Base-by-base conservation (phyloP, 352 stramenopile genomes). In the Phytophthora hibernalis region DNA sequence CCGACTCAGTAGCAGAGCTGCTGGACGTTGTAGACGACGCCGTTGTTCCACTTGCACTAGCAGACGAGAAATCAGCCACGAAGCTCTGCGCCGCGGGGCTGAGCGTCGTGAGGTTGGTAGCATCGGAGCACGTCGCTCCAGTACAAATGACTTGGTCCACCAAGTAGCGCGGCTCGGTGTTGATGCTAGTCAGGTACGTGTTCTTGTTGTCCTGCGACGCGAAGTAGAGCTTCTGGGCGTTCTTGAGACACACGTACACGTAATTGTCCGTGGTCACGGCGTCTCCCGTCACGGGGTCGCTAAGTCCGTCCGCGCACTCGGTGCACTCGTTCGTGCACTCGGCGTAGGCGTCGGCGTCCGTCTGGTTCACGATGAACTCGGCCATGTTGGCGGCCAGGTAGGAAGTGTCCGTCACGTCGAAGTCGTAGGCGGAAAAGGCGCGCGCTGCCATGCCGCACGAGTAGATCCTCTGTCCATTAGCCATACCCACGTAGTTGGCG, bases 181-280 rank as follows among this genome's bases (percentile, higher is more conserved):
- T 88, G 26, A 93, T 77, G 31, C 77, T 85, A 42, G 45, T 60
- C 10, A 92, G 58, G 71, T 93, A 95, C 61, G 74, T 50, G 48
- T 82, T 79, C 70, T 89, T 90, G 54, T 73, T 90, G 22, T 59
- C 64, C 51, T 90, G 74, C 20, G 85, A 92, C 26, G 82, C 77
- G 57, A 95, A 95, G 75, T 93, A 95, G 54, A 95, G 82, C 74
- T 93, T 95, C 71, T 95, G 87, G 54, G 82, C 87, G 37, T 90
- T 90, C 10, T 57, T 65, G 22, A 95, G 58, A 61, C 87, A 95
- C 28, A 93, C 74, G 45, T 83, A 90, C 40, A 88, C 74, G 66
- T 81, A 93, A 64, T 87, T 93, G 49, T 74, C 63, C 9, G 62
- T 64, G 4, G 79, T 85, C 47, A 95, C 68, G 12, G 61, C 50